Base-by-base conservation (phyloP, 768 basidiomycete species). In the Mycena belliarum region DNA sequence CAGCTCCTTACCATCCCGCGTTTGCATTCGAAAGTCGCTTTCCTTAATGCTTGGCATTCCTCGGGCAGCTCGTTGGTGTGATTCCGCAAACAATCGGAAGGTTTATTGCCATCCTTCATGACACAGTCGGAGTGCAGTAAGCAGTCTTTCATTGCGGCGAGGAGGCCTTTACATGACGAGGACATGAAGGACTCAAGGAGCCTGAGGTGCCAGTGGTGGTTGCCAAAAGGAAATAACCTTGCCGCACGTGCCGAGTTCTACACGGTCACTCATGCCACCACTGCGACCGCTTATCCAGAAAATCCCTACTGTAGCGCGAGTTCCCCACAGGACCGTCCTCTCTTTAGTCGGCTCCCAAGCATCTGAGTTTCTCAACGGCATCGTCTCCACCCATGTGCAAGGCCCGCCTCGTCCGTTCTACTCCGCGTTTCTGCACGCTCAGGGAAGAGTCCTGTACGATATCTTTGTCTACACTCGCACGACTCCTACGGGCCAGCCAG, bases 371-470 rank as follows among this genome's bases (percentile, higher is more conserved):
- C 82, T 98, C 61, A 88, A 93, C 66, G 93, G 93, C 15, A 74
- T 93, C 32, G 76, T 88, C 53, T 78, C 84, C 20, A 80, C 78
- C 57, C 77, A 74, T 53, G 74, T 87, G 14, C 74, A 73, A 12
- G 66, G 70, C 23, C 70, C 75, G 37, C 66, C 75, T n/a, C 73
- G 80, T 15, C 87, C 86, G 4, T 79, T 82, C 54, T 94, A 85
- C 69, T 84, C 87, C 41, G 82, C 86, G 0, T 84, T 94, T 67
- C 74, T 95, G 16, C 87, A 91, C 67, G 87, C 93, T 50, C 90
- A 93, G 94, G 96, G 96, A 38, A 82, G 95, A 68, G 85, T 98
- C 28, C 76, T 97, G 44, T 88, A 94, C 68, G 95, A 98, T 70
- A 74, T 89, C 49, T 95, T 98, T 72, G 78, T 97, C 60, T 91